Base-by-base conservation (phyloP, 306 rosid species). In the Alnus glutinosa region DNA sequence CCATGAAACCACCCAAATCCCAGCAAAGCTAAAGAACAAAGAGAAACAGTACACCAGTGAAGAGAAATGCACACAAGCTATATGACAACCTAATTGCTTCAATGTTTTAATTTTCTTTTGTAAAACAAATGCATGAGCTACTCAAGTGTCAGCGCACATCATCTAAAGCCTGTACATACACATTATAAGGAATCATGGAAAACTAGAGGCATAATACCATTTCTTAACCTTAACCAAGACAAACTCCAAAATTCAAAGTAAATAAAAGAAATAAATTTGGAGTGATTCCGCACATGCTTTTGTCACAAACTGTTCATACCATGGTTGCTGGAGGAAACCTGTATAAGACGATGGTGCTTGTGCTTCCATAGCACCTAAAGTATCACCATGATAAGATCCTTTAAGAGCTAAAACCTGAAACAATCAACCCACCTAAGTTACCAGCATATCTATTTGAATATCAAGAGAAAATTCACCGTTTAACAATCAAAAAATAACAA, bases 361-460 rank as follows among this genome's bases (percentile, higher is more conserved):
- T 51, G 99, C 97, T 90, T 93, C 98, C 99, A 95, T 92, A 75
- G 99, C 99, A 87, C 98, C 98, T 83, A 95, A 87, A 55, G 98
- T 95, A 79, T 95, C 99, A 54, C 99, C 99, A 64, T 92, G 98
- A 88, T 92, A 95, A 55, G 98, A 95, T 78, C 98, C 91, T 55
- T 77, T 87, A 79, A 95, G 93, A 78, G 97, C 97, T 71, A 95
- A 87, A 70, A 95, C 97, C 97, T 94, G 91, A 81, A 84, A 87
- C 59, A 79, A 82, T 64, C 58, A 84, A 76, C 76, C 52, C 63
- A 12, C 68, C 74, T 76, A 55, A 48, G 86, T 74, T 73, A 7
- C 30, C 36, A 44, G n/a, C 13, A 2, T 69, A 59, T 79, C 52
- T 46, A 12, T 28, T 70, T 51, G 62, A 12, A 23, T 49, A 5